Percentiles rank a stretch among this genome's conserved stretches.
Evolutionary conservation across 345 rosid genomes (phyloP).

Genomic region (Erucastrum elatum): DNA sequence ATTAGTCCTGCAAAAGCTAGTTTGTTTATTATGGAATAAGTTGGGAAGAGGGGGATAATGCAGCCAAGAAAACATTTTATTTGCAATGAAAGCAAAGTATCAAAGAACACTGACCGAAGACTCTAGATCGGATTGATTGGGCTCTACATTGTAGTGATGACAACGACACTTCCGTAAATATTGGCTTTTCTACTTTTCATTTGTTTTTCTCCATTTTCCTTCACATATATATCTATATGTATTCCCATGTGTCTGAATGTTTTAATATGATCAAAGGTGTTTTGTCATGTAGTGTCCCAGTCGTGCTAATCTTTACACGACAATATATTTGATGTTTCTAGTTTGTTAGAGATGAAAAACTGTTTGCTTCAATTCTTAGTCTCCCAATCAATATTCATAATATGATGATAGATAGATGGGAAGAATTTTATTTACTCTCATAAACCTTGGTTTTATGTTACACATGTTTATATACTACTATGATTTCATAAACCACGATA

Average conservation of each 20-base stretch:
- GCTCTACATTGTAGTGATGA: conserved; percentile 33
- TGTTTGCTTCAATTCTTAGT: conserved; percentile 23
- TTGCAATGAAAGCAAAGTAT: conserved; percentile 21
- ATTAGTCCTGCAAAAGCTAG: too few relatives aligned
- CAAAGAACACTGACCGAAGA: conserved; percentile 25
- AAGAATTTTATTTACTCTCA: too few relatives aligned
- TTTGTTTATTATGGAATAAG: too few relatives aligned
- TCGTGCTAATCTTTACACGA: conserved; percentile 32
- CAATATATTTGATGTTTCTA: conserved; percentile 35
- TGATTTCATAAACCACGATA: too few relatives aligned
- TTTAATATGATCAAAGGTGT: conserved; percentile 16
- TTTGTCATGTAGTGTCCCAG: conserved; percentile 24
- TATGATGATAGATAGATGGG: too few relatives aligned
- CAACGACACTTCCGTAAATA: not conserved
- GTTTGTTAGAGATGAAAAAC: conserved; percentile 10
- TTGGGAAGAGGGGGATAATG: not conserved
- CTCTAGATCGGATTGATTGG: conserved; percentile 38
- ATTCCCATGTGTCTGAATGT: not conserved
- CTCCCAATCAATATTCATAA: too few relatives aligned
- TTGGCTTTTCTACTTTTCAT: not conserved
- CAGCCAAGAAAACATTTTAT: not conserved
- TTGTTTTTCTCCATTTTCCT: not conserved
- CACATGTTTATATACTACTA: too few relatives aligned
- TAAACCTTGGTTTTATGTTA: too few relatives aligned
- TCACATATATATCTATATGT: not conserved